Conservation (phyloP, 108 stramenopile genomes). For the Cyclotella baltica region DNA sequence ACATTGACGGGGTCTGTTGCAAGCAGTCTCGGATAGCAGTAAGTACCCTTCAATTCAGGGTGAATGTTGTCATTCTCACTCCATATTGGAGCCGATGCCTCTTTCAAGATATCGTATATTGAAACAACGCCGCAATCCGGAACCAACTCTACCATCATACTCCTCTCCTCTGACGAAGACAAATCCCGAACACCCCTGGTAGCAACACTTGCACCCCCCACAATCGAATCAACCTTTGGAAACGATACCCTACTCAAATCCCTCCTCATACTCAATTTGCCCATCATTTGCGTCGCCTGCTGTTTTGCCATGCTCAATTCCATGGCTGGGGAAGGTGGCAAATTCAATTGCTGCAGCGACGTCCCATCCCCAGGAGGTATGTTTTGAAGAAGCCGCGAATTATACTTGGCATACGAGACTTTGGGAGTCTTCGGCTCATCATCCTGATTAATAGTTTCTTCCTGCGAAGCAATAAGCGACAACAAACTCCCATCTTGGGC, state of each 20-base stretch:
- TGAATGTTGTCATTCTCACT: slow-evolving; percentile 7
- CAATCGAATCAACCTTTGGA: slow-evolving; percentile 7
- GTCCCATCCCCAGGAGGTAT: background rate
- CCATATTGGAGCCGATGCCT: slow-evolving; percentile 26
- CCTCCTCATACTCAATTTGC: slow-evolving; percentile 1
- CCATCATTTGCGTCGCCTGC: slow-evolving; percentile 9
- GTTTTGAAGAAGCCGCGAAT: slow-evolving; percentile 3
- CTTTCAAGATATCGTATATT: background rate
- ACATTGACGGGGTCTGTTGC: slow-evolving; percentile 30
- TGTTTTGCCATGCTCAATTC: slow-evolving; percentile 28
- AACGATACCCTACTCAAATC: slow-evolving; percentile 4
- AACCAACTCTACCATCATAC: background rate
- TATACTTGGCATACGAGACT: slow-evolving; percentile 3
- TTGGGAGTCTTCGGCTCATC: background rate
- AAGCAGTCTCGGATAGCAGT: slow-evolving; percentile 35
- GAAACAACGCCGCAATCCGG: background rate
- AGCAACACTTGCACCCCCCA: background rate
- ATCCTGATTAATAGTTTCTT: slow-evolving; percentile 2
- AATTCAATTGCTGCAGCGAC: background rate
- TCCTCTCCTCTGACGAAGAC: slow-evolving; percentile 1
- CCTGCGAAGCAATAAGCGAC: slow-evolving; percentile 27
- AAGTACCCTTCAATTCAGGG: slow-evolving; percentile 31
- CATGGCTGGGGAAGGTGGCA: slow-evolving; percentile 22
- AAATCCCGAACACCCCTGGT: background rate
- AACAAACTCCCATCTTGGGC: slow-evolving; percentile 15